Conservation (phyloP, 139 green algal genomes). For the Deuterostichococcus epilithicus region DNA sequence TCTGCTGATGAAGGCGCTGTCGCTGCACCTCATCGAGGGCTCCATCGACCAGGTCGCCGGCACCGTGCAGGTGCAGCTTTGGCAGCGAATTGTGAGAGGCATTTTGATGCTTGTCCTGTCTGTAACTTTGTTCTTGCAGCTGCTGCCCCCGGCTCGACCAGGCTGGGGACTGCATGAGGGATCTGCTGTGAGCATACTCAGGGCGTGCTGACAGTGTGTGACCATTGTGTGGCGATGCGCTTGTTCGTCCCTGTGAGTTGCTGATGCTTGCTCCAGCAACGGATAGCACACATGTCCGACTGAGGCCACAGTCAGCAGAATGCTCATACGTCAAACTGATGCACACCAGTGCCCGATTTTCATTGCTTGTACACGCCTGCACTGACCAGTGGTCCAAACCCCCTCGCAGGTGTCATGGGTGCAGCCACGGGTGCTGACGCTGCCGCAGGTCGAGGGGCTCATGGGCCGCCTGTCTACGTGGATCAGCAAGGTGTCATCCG, state of each 20-base stretch:
- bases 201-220: too few relatives aligned
- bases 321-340: too few relatives aligned
- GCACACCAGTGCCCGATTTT: not conserved
- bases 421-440: conserved; percentile 82
- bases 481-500: conserved; percentile 75
- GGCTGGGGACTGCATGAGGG: too few relatives aligned
- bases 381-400: not conserved
- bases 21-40: conserved; percentile 88
- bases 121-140: not conserved
- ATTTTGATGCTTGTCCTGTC: not conserved
- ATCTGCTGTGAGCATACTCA: too few relatives aligned
- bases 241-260: too few relatives aligned
- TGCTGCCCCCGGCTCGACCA: too few relatives aligned
- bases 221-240: too few relatives aligned
- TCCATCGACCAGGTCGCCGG: conserved; percentile 82
- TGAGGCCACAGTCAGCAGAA: too few relatives aligned
- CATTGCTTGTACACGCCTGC: not conserved
- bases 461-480: conserved; percentile 73
- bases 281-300: too few relatives aligned
- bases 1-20: conserved; percentile 95
- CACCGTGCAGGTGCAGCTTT: conserved; percentile 51
- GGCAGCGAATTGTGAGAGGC: too few relatives aligned
- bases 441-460: conserved; percentile 50
- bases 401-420: conserved; percentile 84
- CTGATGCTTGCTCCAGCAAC: too few relatives aligned